phyloP scores from a whole-genome alignment of 2,329 filamentous ascomycete species.

The Balansia obtecta region DNA sequence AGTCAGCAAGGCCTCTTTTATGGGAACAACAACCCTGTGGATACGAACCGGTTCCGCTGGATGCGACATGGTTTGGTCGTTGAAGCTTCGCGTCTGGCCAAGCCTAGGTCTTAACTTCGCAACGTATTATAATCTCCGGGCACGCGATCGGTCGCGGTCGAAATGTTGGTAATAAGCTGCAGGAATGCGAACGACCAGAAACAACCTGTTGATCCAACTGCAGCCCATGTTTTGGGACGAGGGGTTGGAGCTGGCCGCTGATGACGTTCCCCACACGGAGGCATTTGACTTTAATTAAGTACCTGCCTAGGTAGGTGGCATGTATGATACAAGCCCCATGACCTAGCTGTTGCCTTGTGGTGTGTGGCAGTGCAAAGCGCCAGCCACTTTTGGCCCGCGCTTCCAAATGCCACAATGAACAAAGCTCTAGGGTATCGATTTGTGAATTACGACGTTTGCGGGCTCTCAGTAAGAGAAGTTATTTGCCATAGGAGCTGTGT shows the following conservation, averaged over 20 bases:
- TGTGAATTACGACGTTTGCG: no score
- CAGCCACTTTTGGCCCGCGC: not conserved
- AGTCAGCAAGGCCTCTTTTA: slow-evolving; percentile 12
- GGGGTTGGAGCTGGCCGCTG: slow-evolving; percentile 9
- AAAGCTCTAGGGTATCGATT: not conserved
- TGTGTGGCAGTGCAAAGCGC: not conserved
- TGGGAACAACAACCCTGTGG: slow-evolving; percentile 6
- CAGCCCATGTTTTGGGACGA: slow-evolving; percentile 1
- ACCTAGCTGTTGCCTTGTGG: no score
- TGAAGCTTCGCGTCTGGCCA: not conserved
- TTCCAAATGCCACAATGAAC: not conserved
- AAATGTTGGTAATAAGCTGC: not conserved
- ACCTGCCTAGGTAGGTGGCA: no score
- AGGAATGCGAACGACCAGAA: not conserved
- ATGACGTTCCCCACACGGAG: slow-evolving; percentile 29
- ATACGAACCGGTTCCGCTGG: slow-evolving; percentile 31
- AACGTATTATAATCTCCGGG: not conserved
- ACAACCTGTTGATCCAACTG: not conserved
- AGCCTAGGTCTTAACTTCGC: not conserved
- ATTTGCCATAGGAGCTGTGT: not conserved
- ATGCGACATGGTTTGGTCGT: slow-evolving; percentile 25
- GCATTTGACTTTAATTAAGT: no score
- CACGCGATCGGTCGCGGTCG: not conserved
- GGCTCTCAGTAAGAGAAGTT: not conserved
- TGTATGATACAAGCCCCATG: no score